phyloP scores from a whole-genome alignment of 1,284 basidiomycete genomes.

The Porphyrellus sp. region DNA sequence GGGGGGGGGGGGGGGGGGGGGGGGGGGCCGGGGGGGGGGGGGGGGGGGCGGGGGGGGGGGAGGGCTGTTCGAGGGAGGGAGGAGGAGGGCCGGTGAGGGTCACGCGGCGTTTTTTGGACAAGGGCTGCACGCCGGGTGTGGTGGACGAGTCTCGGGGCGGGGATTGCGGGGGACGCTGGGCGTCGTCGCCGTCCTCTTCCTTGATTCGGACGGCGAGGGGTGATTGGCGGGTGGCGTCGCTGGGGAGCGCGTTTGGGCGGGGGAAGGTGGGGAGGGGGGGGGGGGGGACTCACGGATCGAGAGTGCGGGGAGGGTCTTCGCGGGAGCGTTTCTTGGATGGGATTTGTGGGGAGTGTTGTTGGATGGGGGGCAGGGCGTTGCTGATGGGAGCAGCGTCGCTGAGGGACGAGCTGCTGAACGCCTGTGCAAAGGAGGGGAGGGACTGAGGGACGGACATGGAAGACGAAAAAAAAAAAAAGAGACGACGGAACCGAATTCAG shows the following conservation, averaged over 20 bases:
- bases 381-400: conserved; percentile 43
- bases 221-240: conserved; percentile 40
- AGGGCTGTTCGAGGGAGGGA: too few relatives aligned
- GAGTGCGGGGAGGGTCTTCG: conserved; percentile 32
- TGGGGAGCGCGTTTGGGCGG: conserved; percentile 26
- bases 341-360: conserved; percentile 33
- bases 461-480: background rate
- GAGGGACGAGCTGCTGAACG: conserved; percentile 58
- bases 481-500: conserved; percentile 26
- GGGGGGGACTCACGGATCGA: conserved; percentile 40
- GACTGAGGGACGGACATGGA: conserved; percentile 52
- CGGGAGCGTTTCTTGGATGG: conserved; percentile 46
- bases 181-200: conserved; percentile 55
- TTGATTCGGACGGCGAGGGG: conserved; percentile 54
- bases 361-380: conserved; percentile 65
- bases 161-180: conserved; percentile 30
- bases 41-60: too few relatives aligned
- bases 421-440: conserved; percentile 72
- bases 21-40: background rate
- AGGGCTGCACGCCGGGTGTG: conserved; percentile 43
- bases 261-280: background rate
- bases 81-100: conserved; percentile 62
- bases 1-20: too few relatives aligned
- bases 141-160: conserved; percentile 32
- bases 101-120: conserved; percentile 69